Evolutionary conservation across 768 basidiomycete genomes (phyloP), one percentile per base, ranked within the genome.

Genomic region (Baorangia bicolor): DNA sequence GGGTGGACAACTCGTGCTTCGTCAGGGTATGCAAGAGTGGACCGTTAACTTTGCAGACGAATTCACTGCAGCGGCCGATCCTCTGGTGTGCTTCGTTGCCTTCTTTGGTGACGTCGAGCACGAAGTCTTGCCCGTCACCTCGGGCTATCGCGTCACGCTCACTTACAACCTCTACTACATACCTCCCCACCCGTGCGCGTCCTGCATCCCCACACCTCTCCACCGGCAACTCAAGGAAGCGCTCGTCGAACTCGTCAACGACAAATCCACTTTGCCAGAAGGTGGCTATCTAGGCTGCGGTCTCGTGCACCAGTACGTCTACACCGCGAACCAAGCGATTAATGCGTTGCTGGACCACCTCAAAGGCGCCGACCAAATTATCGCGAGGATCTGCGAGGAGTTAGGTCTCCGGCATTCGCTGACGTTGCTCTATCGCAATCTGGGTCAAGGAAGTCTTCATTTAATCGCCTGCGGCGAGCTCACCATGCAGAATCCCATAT

Each of bases 61-160:
- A 9, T 38, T 53, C 4, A 38, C 28, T 2, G 5, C 25, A 18
- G 49, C 42, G 0, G 20, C 41, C 0, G 23, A 34, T 1, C 50
- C 50, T 0, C 37, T 43, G 1, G 31, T 77, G 11, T 72, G 67
- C 10, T 81, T 75, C 63, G 64, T 69, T 25, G 74, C 77, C 6
- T 78, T 80, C 35, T 57, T 69, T 64, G 70, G 74, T 27, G 78
- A 80, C 49, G 66, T 78, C 55, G 74, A 77, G 51, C 77, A 79
- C 59, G 77, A 80, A 45, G 75, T 81, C 45, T 42, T 67, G n/a
- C 70, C 67, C 2, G 74, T 81, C 43, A 66, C 42, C 5, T 69
- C 73, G 1, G 79, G 81, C 2, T 64, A 74, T 42, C 73, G 79
- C 4, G 68, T 81, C 35, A 80, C 75, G 9, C 39, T 81, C 49